phyloP scores from a whole-genome alignment of 192 early-diverging fungal species.

The Backusella mclennaniae region DNA sequence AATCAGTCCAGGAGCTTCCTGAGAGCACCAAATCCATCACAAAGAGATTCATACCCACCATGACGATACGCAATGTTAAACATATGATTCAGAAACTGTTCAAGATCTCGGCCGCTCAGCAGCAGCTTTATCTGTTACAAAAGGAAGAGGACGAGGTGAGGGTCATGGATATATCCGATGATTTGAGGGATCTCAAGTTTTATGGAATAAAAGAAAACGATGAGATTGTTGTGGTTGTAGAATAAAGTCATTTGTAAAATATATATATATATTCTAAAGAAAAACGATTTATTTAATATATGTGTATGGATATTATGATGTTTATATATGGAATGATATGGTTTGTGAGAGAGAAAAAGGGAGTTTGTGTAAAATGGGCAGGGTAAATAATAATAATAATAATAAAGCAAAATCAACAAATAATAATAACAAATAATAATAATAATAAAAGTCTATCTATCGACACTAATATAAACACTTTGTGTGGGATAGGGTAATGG shows the following conservation, averaged over 20 bases:
- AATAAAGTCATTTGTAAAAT: not conserved
- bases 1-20: slow-evolving; percentile 6
- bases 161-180: slow-evolving; percentile 39
- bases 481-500: not conserved
- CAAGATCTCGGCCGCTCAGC: slow-evolving; percentile 38
- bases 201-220: slow-evolving; percentile 45
- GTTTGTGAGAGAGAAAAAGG: too few relatives aligned
- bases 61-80: slow-evolving; percentile 49
- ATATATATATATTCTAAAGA: not conserved
- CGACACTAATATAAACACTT: not conserved
- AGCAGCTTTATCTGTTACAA: slow-evolving; percentile 39
- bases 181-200: slow-evolving; percentile 48
- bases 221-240: slow-evolving; percentile 39
- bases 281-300: not conserved
- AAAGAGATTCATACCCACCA: slow-evolving; percentile 41
- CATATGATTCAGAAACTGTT: slow-evolving; percentile 51
- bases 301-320: not conserved
- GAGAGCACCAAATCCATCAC: slow-evolving; percentile 21
- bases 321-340: too few relatives aligned
- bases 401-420: not conserved
- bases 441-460: not conserved
- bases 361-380: not conserved
- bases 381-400: not conserved
- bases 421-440: not conserved
- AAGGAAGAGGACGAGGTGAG: slow-evolving; percentile 8